A percentile compares a stretch with the other conserved stretches of the same genome.
These are phyloP conservation scores for Naematelia aurantialba DNA, from an alignment of 768 basidiomycete genomes.

Conservation along the genomic window DNA sequence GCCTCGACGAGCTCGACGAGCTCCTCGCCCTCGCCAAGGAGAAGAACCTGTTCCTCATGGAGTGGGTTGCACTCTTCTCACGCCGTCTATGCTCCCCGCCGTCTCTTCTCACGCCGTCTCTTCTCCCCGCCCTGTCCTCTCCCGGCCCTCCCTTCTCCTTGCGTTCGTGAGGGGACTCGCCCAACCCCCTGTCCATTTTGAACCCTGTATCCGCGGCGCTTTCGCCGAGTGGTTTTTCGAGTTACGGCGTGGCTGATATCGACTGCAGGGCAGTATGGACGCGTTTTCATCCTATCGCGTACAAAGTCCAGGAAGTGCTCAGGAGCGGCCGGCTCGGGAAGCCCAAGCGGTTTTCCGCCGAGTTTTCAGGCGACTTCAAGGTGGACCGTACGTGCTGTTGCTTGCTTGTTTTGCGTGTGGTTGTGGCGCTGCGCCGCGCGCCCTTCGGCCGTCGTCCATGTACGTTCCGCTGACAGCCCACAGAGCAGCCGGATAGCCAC, in stretches of 20 bases:
- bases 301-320: conserved; percentile 41
- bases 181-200: too few species aligned
- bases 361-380: conserved; percentile 68
- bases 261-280: conserved; percentile 42
- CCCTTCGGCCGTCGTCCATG: background rate
- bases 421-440: too few species aligned
- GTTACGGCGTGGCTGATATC: too few species aligned
- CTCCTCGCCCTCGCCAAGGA: conserved; percentile 71
- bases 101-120: too few species aligned
- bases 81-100: conserved; percentile 72
- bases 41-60: conserved; percentile 82
- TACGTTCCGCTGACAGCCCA: background rate
- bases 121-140: too few species aligned
- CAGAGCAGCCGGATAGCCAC: conserved; percentile 61
- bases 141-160: too few species aligned
- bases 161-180: too few species aligned
- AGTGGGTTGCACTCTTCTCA: too few species aligned
- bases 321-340: conserved; percentile 45
- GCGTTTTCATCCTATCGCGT: conserved; percentile 45
- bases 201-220: too few species aligned
- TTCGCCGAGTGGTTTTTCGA: too few species aligned
- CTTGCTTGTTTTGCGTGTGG: background rate
- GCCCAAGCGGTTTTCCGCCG: conserved; percentile 56
- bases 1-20: conserved; percentile 68
- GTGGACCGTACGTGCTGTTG: conserved; percentile 59